Evolutionary conservation across 2,329 filamentous ascomycete genomes (phyloP), one percentile per base, ranked within the genome.

Genomic region (Beauveria sp.): DNA sequence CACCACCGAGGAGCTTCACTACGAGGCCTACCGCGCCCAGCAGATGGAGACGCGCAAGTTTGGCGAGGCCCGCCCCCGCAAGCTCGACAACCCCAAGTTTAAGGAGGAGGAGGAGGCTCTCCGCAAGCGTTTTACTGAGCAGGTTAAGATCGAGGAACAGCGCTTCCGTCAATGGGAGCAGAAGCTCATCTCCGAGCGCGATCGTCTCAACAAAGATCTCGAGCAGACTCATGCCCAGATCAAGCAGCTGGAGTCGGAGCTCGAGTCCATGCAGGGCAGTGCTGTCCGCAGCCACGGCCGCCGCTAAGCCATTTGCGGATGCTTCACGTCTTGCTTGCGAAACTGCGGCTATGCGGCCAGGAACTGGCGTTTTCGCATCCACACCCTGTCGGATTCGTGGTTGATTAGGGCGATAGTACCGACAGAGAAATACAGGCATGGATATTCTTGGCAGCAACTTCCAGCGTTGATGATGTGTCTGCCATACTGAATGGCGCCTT

Each of bases 41-140:
- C 96, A 99, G 80, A 99, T 99, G 94, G 94, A 99, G 84, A 99
- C 94, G 55, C 87, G 94, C 80, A 99, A 99, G 80, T 97, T 99
- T 70, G 94, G 94, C 78, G 96, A 99, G 81, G 93, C 92, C 63
- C 88, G 93, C 68, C 94, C 94, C 69, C 85, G 93, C 78, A 99
- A 99, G 86, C 84, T 99, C 70, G 94, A 99, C 81, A 99, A 99
- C 84, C 94, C 94, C 80, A 99, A 99, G 84, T 99, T 97, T 86
- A 99, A 99, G 86, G 94, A 99, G 77, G 94, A 99, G 79, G 94
- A 99, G 75, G 94, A 99, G 84, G 90, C 91, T 64, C 87, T 99
- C 67, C 88, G 94, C 79, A 99, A 99, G 87, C 87, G 96, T 70
- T 99, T 99, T 80, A 99, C 94, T 69, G 94, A 99, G 82, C 94